Conservation (phyloP, 1,284 basidiomycete genomes). For the Microstroma glucosiphilum region DNA sequence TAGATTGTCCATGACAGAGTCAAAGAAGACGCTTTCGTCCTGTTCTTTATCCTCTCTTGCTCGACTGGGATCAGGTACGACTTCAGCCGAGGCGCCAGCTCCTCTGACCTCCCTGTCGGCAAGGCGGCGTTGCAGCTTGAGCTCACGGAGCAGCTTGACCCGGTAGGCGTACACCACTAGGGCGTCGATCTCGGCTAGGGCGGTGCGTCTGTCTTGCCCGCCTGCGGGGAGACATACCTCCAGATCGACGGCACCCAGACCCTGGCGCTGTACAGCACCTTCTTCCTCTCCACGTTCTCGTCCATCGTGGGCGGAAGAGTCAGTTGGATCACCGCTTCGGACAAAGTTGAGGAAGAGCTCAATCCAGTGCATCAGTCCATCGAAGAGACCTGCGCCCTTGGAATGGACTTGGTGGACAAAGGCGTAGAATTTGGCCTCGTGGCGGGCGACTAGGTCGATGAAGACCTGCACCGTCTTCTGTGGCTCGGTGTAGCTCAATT, state of each 20-base stretch:
- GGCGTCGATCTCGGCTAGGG: conserved; percentile 42
- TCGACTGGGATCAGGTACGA: conserved; percentile 7
- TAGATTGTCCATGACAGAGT: conserved; percentile 43
- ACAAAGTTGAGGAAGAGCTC: conserved; percentile 87
- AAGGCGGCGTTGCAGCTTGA: conserved; percentile 39
- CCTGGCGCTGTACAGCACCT: conserved; percentile 14
- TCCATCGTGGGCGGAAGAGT: conserved; percentile 57
- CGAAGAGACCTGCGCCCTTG: conserved; percentile 90
- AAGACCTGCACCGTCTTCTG: conserved; percentile 83
- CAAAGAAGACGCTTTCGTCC: conserved; percentile 38
- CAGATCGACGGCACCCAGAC: conserved; percentile 41
- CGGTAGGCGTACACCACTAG: conserved; percentile 45
- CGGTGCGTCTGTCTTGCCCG: conserved; percentile 28
- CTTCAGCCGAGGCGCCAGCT: conserved; percentile 23
- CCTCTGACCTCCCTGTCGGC: conserved; percentile 33
- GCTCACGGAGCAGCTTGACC: conserved; percentile 44
- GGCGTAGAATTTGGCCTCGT: conserved; percentile 89
- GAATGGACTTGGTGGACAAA: conserved; percentile 99
- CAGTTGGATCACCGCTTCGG: conserved; percentile 58
- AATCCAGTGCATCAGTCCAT: conserved; percentile 91
- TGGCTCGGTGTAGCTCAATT: conserved; percentile 80
- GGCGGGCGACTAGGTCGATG: conserved; percentile 84
- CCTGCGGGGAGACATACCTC: conserved; percentile 44
- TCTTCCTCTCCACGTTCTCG: background rate
- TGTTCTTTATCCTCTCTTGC: conserved; percentile 13